These are phyloP conservation scores for Penicillium nucicola DNA, from an alignment of 495 filamentous ascomycete species.

Conservation along the genomic window DNA sequence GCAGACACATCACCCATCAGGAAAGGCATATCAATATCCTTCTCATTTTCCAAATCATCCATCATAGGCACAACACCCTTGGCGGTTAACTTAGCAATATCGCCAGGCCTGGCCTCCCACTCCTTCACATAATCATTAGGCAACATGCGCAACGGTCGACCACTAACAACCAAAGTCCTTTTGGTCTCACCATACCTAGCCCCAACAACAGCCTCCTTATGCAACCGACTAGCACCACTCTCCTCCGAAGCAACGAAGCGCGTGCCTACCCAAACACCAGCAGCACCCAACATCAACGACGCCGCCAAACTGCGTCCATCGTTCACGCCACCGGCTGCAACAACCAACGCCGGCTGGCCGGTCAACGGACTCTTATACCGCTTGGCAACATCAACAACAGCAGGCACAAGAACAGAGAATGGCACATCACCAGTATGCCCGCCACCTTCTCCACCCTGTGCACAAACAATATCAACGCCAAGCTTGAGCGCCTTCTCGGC, in stretches of 20 bases:
- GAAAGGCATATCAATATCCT: slow-evolving; percentile 78
- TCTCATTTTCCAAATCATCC: slow-evolving; percentile 72
- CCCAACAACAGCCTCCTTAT: slow-evolving; percentile 77
- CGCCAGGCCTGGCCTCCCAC: slow-evolving; percentile 73
- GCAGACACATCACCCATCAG: slow-evolving; percentile 94
- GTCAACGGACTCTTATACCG: slow-evolving; percentile 55
- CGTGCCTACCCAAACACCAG: slow-evolving; percentile 81
- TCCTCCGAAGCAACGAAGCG: slow-evolving; percentile 76
- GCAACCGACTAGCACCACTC: slow-evolving; percentile 71
- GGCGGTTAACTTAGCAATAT: slow-evolving; percentile 67
- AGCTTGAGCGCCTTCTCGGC: slow-evolving; percentile 76
- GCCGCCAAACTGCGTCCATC: slow-evolving; percentile 70
- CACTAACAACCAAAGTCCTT: slow-evolving; percentile 73
- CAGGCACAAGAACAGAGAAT: slow-evolving; percentile 67
- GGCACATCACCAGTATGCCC: slow-evolving; percentile 79
- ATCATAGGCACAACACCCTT: slow-evolving; percentile 74
- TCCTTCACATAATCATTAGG: slow-evolving; percentile 76
- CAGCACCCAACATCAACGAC: slow-evolving; percentile 69
- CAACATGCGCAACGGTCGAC: slow-evolving; percentile 74
- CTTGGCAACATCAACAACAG: slow-evolving; percentile 69
- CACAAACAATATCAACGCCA: slow-evolving; percentile 81
- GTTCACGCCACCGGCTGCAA: slow-evolving; percentile 72
- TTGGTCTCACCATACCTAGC: slow-evolving; percentile 73
- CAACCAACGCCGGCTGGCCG: slow-evolving; percentile 58
- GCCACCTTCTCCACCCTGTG: slow-evolving; percentile 77